A percentile compares a stretch with the other conserved stretches of the same genome.
These are phyloP conservation scores for Chytriomyces confervae DNA, from an alignment of 192 early-diverging fungal species.

Conservation along the genomic window DNA sequence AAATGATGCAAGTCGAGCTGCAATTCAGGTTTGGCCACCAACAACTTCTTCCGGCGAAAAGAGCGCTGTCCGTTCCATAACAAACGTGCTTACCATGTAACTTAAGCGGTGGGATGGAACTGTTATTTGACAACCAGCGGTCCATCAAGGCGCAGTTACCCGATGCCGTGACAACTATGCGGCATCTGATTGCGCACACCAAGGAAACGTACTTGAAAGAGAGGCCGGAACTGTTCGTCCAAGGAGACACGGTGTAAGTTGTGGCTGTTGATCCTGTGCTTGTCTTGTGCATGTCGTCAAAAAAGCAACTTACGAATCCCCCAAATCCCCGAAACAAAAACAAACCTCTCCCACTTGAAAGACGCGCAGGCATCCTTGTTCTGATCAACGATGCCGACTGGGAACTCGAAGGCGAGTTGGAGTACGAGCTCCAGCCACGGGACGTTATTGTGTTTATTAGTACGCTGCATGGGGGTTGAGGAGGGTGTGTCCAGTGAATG, in stretches of 20 bases:
- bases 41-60: not conserved
- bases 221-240: slow-evolving; percentile 84
- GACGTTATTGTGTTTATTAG: slow-evolving; percentile 94
- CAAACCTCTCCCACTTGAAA: slow-evolving; percentile 37
- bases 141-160: slow-evolving; percentile 42
- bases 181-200: slow-evolving; percentile 74
- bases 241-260: slow-evolving; percentile 78
- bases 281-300: not conserved
- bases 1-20: slow-evolving; percentile 17
- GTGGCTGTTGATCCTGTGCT: not conserved
- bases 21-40: slow-evolving; percentile 28
- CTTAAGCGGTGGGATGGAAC: slow-evolving; percentile 86
- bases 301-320: not conserved
- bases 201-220: slow-evolving; percentile 73
- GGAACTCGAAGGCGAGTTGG: slow-evolving; percentile 90
- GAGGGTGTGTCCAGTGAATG: not conserved
- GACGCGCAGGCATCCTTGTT: slow-evolving; percentile 93
- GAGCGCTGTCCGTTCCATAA: not conserved
- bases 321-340: not conserved
- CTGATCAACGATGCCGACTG: slow-evolving; percentile 95
- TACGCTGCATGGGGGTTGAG: slow-evolving; percentile 94
- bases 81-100: not conserved
- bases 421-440: slow-evolving; percentile 76
- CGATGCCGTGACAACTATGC: slow-evolving; percentile 55
- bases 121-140: slow-evolving; percentile 81